Conservation (phyloP, 495 filamentous ascomycete genomes). For the Neurospora sp. region DNA sequence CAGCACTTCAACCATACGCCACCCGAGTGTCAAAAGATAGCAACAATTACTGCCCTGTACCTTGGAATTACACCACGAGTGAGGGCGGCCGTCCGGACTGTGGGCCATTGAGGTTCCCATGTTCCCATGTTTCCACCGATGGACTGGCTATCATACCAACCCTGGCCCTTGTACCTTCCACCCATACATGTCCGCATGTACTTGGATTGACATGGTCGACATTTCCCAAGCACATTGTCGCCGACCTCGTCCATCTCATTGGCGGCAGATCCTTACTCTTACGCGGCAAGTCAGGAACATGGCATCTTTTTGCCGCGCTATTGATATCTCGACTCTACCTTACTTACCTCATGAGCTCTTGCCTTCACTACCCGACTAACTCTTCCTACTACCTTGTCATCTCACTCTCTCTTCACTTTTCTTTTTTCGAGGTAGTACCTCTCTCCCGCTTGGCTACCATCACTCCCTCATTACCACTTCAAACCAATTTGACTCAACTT, state of each 20-base stretch:
- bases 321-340: conserved; percentile 8
- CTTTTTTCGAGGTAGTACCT: background rate
- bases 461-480: background rate
- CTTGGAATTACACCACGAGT: background rate
- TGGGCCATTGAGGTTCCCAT: background rate
- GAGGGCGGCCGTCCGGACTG: background rate
- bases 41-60: background rate
- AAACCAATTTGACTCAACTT: conserved; percentile 7
- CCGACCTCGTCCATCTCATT: background rate
- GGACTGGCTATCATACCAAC: background rate
- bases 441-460: background rate
- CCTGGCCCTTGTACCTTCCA: background rate
- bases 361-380: conserved; percentile 3
- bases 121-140: background rate
- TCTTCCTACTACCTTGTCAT: conserved; percentile 3
- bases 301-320: conserved; percentile 4
- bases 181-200: background rate
- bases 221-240: conserved; percentile 1
- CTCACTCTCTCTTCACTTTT: background rate
- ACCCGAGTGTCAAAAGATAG: background rate
- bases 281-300: conserved; percentile 2
- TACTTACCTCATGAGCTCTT: conserved; percentile 1
- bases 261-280: background rate
- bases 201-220: conserved; percentile 1
- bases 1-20: background rate